phyloP scores from a whole-genome alignment of 208 protist genomes.

The Trichomonas vaginalis region DNA sequence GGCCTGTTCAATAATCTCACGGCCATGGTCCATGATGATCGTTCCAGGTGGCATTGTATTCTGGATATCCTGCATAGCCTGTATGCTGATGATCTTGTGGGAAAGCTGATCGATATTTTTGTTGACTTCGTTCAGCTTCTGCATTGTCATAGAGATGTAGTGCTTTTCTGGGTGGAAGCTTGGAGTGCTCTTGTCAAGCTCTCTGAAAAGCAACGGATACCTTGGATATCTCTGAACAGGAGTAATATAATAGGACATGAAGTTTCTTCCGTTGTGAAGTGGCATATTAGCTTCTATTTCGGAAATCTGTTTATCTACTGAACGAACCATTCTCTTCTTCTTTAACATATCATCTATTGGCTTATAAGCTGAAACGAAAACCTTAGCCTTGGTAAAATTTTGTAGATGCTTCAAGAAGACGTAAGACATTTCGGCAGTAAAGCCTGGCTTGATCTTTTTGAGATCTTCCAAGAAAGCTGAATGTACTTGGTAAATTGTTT shows the following conservation, averaged over 20 bases:
- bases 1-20: neutral
- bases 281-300: neutral
- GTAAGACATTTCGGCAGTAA: neutral
- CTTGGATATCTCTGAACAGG: constrained; percentile 7
- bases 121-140: neutral
- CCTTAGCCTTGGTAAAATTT: neutral
- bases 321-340: neutral
- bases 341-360: neutral
- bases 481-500: neutral
- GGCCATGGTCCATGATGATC: neutral
- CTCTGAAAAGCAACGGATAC: neutral
- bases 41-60: neutral
- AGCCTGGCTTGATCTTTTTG: neutral
- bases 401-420: neutral
- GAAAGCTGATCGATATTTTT: neutral
- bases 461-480: neutral
- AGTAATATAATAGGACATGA: constrained; percentile 14
- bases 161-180: neutral
- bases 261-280: neutral
- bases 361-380: neutral
- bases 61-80: neutral
- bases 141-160: neutral
- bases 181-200: neutral
- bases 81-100: neutral
- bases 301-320: neutral